Conservation (phyloP, 805 yeast species). For the Metahyphopichia silvanorum region DNA sequence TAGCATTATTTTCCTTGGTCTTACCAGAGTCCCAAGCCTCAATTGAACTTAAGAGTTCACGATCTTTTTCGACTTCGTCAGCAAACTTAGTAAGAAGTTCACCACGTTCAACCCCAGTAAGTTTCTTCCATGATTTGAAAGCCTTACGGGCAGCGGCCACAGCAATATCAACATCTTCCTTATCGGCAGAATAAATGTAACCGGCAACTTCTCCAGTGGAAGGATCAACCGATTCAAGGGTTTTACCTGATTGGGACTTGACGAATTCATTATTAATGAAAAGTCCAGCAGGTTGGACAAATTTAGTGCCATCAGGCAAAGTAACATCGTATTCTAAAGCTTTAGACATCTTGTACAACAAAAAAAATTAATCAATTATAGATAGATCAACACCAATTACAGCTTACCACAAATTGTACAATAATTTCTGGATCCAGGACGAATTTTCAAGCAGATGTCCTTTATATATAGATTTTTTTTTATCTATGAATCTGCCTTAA, state of each 20-base stretch:
- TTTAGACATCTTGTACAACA: constrained; percentile 31
- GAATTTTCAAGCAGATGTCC: too few relatives aligned
- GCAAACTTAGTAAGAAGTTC: constrained; percentile 35
- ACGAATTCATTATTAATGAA: constrained; percentile 48
- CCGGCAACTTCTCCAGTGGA: constrained; percentile 43
- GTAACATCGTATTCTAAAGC: constrained; percentile 38
- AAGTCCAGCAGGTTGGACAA: constrained; percentile 58
- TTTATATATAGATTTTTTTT: too few relatives aligned
- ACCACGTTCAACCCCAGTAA: constrained; percentile 42
- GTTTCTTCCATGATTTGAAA: constrained; percentile 45
- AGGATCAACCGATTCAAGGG: constrained; percentile 42
- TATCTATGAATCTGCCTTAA: too few relatives aligned
- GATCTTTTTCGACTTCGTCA: constrained; percentile 28
- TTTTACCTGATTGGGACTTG: constrained; percentile 28
- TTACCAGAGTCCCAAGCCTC: constrained; percentile 50
- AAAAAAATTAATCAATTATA: too few relatives aligned
- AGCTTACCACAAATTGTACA: too few relatives aligned
- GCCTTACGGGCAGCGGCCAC: constrained; percentile 38
- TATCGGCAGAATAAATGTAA: constrained; percentile 38
- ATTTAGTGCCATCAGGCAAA: constrained; percentile 49
- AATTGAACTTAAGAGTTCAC: constrained; percentile 32
- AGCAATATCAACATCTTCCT: constrained; percentile 41
- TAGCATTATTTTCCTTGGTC: constrained; percentile 46
- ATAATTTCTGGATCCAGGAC: too few relatives aligned
- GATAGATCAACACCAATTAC: too few relatives aligned